phyloP scores from a whole-genome alignment of 1,284 basidiomycete species.

The Ustilago shanxiensis region DNA sequence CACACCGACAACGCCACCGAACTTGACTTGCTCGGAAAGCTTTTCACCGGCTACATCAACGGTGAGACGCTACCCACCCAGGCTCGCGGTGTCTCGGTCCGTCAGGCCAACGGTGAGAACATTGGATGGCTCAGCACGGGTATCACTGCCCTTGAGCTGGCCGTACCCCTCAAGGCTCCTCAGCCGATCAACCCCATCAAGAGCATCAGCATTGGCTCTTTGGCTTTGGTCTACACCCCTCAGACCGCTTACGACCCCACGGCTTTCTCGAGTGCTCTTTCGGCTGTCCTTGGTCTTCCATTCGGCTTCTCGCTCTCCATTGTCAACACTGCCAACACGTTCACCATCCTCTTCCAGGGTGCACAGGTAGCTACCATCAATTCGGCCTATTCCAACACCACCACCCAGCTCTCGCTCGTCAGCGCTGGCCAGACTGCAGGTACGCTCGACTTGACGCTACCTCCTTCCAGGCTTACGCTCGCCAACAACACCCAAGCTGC shows the following conservation, averaged over 20 bases:
- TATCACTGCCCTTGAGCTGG: slow-evolving; percentile 76
- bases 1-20: slow-evolving; percentile 74
- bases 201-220: slow-evolving; percentile 77
- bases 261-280: slow-evolving; percentile 76
- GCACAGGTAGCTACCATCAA: slow-evolving; percentile 74
- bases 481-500: slow-evolving; percentile 74
- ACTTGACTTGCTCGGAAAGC: slow-evolving; percentile 75
- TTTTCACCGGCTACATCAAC: slow-evolving; percentile 83
- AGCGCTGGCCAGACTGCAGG: slow-evolving; percentile 76
- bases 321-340: slow-evolving; percentile 76
- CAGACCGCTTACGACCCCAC: slow-evolving; percentile 76
- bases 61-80: slow-evolving; percentile 76
- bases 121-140: slow-evolving; percentile 80
- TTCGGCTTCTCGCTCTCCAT: slow-evolving; percentile 82
- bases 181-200: slow-evolving; percentile 78
- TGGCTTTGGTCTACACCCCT: slow-evolving; percentile 76
- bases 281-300: slow-evolving; percentile 78
- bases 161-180: slow-evolving; percentile 76
- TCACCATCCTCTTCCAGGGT: slow-evolving; percentile 76
- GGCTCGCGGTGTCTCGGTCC: slow-evolving; percentile 75
- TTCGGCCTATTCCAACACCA: slow-evolving; percentile 40
- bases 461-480: slow-evolving; percentile 74
- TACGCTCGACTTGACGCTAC: slow-evolving; percentile 78
- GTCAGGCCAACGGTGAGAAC: slow-evolving; percentile 75
- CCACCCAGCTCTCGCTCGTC: slow-evolving; percentile 52